Evolutionary conservation across 495 filamentous ascomycete genomes (phyloP), one percentile per base, ranked within the genome.

Genomic region (Trichoderma parareesei): DNA sequence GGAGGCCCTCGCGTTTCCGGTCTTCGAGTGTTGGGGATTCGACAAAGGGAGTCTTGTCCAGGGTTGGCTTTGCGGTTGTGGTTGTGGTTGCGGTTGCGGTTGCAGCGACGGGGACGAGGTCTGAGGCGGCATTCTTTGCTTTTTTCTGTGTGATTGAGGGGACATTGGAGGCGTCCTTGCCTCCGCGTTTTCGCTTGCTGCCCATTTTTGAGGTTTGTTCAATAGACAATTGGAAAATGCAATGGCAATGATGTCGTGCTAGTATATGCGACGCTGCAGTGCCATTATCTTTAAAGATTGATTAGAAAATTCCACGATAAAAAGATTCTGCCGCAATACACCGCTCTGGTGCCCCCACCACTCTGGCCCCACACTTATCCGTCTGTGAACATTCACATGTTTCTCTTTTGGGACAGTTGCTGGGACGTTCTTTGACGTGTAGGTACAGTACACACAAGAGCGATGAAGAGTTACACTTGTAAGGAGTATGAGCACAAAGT

Each of bases 1-100:
- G 72, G 27, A 73, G 67, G 3, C 78, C 75, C 68, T 85, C 82
- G 79, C 75, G 38, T 76, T 76, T 64, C 71, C 71, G 43, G 68
- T 75, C 72, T 44, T 82, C 78, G 64, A 75, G 62, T 27, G 38
- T 61, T 11, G 48, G 48, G 10, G 41, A 18, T 57, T 53, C 44
- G 27, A 57, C 35, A 18, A 57, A 64, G 46, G 63, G 37, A 14
- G 33, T 14, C 4, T 38, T 53, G 14, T 64, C 48, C 14, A 57
- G 35, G 33, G 20, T 4, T 20, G 44, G 61, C 42, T 43, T 63
- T 33, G 60, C 38, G 61, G 27, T 27, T 27, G 27, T 27, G 27
- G 27, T 27, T 27, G 27, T 16, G 6, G 20, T 0, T 20, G 44
- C 42, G 27, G 27, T 63, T 33, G 60, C 38, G 61, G 42, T 38